Conservation (phyloP, 2,329 filamentous ascomycete species). For the Atkinsonella hypoxylon region DNA sequence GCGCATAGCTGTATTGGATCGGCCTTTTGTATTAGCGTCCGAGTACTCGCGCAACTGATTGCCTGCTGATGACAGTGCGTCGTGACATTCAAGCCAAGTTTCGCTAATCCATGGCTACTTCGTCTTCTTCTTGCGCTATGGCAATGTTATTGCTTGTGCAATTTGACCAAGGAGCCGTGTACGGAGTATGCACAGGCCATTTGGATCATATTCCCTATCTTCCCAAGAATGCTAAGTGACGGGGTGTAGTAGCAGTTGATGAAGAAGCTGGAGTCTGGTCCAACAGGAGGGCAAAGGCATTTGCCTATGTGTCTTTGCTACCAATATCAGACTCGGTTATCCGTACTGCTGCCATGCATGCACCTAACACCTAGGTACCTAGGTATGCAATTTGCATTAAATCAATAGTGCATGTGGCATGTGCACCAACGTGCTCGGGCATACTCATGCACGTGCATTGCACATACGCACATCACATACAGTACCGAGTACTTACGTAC, state of each 20-base stretch:
- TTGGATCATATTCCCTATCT: too few species aligned
- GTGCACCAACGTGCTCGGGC: constrained; percentile 1
- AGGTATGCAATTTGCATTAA: too few species aligned
- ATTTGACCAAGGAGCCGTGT: background rate
- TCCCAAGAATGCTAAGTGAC: background rate
- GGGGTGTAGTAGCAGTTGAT: background rate
- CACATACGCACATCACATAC: background rate
- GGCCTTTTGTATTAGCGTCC: background rate
- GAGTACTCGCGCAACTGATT: background rate
- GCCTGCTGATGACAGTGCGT: background rate
- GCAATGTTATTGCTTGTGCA: background rate
- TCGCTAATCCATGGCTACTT: background rate
- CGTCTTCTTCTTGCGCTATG: background rate
- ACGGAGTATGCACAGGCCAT: too few species aligned
- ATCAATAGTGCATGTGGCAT: background rate
- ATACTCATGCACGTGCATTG: background rate
- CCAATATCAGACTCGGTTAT: too few species aligned
- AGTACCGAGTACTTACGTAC: too few species aligned
- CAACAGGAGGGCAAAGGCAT: too few species aligned
- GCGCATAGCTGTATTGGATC: background rate
- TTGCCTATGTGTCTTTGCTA: too few species aligned
- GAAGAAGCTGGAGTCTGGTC: background rate
- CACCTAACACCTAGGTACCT: too few species aligned
- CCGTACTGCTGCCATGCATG: too few species aligned
- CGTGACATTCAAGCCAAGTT: too few species aligned